Percentiles rank a stretch among this genome's conserved stretches.
These are phyloP conservation scores for Fulvia fulva DNA, from an alignment of 2,329 filamentous ascomycete species.

Conservation along the genomic window DNA sequence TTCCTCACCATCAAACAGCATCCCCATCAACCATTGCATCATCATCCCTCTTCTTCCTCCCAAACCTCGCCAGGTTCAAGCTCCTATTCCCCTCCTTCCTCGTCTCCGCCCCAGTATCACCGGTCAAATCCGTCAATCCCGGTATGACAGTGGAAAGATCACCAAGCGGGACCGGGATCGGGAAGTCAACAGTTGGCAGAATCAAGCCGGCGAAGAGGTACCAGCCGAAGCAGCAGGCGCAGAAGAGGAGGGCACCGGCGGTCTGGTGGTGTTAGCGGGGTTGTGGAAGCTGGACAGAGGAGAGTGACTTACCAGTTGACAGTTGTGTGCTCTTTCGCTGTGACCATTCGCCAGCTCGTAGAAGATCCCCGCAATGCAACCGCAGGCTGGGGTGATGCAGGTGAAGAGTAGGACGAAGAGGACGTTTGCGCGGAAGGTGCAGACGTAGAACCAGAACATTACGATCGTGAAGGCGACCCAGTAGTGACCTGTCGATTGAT, in stretches of 20 bases:
- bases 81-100: neutral
- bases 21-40: neutral
- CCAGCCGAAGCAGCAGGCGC: conserved; percentile 16
- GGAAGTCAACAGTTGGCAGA: conserved; percentile 22
- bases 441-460: conserved; percentile 20
- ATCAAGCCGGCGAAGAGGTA: conserved; percentile 20
- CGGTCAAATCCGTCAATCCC: conserved; percentile 7
- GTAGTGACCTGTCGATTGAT: conserved; percentile 10
- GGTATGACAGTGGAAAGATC: conserved; percentile 18
- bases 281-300: neutral
- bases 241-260: conserved; percentile 18
- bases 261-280: conserved; percentile 9
- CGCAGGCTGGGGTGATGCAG: conserved; percentile 10
- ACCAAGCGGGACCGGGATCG: conserved; percentile 16
- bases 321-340: conserved; percentile 12
- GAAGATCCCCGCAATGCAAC: conserved; percentile 16
- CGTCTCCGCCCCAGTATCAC: neutral
- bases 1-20: neutral
- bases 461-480: conserved; percentile 20
- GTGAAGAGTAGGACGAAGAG: conserved; percentile 19
- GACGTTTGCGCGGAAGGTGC: conserved; percentile 20
- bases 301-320: conserved; percentile 14
- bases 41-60: conserved; percentile 1
- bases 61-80: neutral
- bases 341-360: conserved; percentile 15